These are phyloP conservation scores for Cladosporium sphaerospermum DNA, from an alignment of 2,329 filamentous ascomycete species.

Conservation along the genomic window DNA sequence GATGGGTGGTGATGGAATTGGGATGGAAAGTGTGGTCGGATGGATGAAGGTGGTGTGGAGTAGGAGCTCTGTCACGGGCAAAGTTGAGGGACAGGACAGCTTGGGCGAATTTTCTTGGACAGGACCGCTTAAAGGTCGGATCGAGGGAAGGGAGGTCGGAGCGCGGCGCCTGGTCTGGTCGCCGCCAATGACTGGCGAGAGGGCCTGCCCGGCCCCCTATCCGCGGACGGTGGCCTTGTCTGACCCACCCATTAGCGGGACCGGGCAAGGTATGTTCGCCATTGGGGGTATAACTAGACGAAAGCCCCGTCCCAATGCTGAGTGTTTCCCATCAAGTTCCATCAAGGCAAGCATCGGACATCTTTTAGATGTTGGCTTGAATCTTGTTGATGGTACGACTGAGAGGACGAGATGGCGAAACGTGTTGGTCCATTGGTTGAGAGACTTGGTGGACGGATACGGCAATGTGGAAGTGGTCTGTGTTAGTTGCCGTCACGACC, in stretches of 20 bases:
- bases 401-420: no score
- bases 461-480: slow-evolving; percentile 12
- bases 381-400: no score
- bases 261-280: slow-evolving; percentile 6
- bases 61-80: slow-evolving; percentile 24
- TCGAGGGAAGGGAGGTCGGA: slow-evolving; percentile 17
- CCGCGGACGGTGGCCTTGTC: slow-evolving; percentile 9
- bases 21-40: slow-evolving; percentile 23
- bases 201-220: slow-evolving; percentile 7
- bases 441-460: slow-evolving; percentile 8
- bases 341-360: background rate
- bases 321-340: background rate
- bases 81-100: slow-evolving; percentile 21
- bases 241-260: slow-evolving; percentile 6
- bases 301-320: background rate
- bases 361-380: no score
- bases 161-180: slow-evolving; percentile 16
- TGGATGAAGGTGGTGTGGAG: slow-evolving; percentile 16
- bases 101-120: slow-evolving; percentile 22
- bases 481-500: slow-evolving; percentile 12
- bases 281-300: slow-evolving; percentile 9
- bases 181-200: slow-evolving; percentile 18
- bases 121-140: slow-evolving; percentile 22
- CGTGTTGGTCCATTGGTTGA: slow-evolving; percentile 4
- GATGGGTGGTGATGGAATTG: slow-evolving; percentile 19